Percentiles rank a stretch among this genome's conserved stretches.
Evolutionary conservation across 352 stramenopile genomes (phyloP).

Genomic region (Phytopythium aichiense): DNA sequence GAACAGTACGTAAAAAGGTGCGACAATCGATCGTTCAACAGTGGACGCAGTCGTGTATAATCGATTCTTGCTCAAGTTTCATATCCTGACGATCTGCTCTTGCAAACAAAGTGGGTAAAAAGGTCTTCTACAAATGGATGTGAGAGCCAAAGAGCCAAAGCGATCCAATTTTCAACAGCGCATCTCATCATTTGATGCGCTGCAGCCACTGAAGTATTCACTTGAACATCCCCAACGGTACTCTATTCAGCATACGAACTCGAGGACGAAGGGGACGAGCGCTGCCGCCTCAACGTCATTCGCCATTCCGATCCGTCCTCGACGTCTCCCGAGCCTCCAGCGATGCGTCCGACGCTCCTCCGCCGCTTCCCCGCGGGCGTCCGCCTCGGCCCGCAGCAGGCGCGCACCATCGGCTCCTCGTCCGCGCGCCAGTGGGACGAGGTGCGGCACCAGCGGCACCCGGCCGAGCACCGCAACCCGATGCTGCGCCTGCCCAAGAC

Average conservation of each 20-base stretch:
- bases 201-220: not conserved
- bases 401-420: constrained; percentile 54
- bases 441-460: constrained; percentile 61
- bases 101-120: no score
- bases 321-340: not conserved
- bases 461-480: constrained; percentile 46
- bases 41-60: no score
- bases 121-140: no score
- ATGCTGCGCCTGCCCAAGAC: constrained; percentile 58
- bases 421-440: constrained; percentile 45
- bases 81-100: no score
- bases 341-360: not conserved
- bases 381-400: constrained; percentile 8
- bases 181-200: constrained; percentile 5
- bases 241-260: not conserved
- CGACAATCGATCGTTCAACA: no score
- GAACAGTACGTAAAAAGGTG: no score
- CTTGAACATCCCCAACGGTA: not conserved
- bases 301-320: not conserved
- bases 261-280: not conserved
- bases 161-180: not conserved
- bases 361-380: not conserved
- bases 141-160: not conserved
- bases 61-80: no score
- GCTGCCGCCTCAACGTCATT: not conserved